A percentile compares a stretch with the other conserved stretches of the same genome.
These are phyloP conservation scores for Eurotiales sp. DNA, from an alignment of 2,329 filamentous ascomycete genomes.

Conservation along the genomic window DNA sequence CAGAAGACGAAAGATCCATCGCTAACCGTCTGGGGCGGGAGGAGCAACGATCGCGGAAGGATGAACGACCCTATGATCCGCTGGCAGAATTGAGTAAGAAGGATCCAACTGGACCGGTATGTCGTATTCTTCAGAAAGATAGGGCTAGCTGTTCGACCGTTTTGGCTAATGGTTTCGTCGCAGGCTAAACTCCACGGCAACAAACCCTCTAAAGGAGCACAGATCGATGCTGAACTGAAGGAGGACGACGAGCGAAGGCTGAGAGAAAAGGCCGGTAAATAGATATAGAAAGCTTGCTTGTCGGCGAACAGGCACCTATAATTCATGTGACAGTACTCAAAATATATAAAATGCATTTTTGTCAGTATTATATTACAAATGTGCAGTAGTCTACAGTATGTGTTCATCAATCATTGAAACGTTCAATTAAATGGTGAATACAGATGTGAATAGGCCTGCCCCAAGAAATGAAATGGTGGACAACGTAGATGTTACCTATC, in stretches of 20 bases:
- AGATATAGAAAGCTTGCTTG: too few species aligned
- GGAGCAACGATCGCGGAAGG: slow-evolving; percentile 24
- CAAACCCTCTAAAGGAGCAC: slow-evolving; percentile 43
- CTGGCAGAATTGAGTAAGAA: slow-evolving; percentile 38
- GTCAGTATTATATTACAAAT: too few species aligned
- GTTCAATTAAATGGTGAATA: neutral
- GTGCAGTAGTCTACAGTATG: neutral
- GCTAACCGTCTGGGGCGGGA: slow-evolving; percentile 35
- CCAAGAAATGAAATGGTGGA: neutral
- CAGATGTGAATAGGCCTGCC: neutral
- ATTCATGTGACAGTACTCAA: too few species aligned
- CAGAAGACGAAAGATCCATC: slow-evolving; percentile 44
- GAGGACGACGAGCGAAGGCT: slow-evolving; percentile 43
- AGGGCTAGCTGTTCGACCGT: too few species aligned
- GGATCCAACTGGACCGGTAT: slow-evolving; percentile 42
- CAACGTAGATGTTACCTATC: slow-evolving; percentile 18
- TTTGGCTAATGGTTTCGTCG: neutral
- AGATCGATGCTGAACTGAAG: slow-evolving; percentile 44
- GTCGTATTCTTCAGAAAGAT: too few species aligned
- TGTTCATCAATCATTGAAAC: slow-evolving; percentile 6
- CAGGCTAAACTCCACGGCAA: slow-evolving; percentile 46
- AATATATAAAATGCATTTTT: too few species aligned
- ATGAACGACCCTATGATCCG: slow-evolving; percentile 22
- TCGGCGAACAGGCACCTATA: too few species aligned
- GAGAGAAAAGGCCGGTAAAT: slow-evolving; percentile 40